Base-by-base conservation (phyloP, 768 basidiomycete genomes). In the Xerocomellus amylosporus region DNA sequence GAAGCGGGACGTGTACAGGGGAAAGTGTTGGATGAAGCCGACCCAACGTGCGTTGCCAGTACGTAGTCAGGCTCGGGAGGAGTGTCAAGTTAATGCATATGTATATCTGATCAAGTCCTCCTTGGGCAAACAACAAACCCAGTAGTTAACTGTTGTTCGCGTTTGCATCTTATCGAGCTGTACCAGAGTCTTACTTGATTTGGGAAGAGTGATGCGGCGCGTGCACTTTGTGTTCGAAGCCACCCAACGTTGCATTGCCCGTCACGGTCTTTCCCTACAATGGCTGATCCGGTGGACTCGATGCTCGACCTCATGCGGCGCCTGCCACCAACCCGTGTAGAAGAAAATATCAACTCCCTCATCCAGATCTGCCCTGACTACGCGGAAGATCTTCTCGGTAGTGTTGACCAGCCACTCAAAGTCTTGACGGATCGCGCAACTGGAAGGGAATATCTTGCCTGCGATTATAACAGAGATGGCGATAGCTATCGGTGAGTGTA, bases 231-330 rank as follows among this genome's bases (percentile, higher is more conserved):
- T 34, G 24, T 24, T 24, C 24, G 31, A 45, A 50, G 33, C 38
- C 34, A 44, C 38, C 34, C 37, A 26, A 46, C 56, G 19, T 20
- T n/a, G n/a, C n/a, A 36, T 24, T 22, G 28, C 28, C 9, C 34
- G 31, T 24, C 9, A 47, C 64, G 48, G n/a, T 50, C 31, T 41
- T 26, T 26, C 26, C 13, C 45, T 15, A 9, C 30, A 72, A 88
- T 88, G 88, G 77, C 79, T 45, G 91, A 93, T 72, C 77, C 88
- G 55, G 82, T 93, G 44, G 91, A 94, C 65, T 88, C 91, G 51
- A 93, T 96, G 86, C 86, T 98, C 38, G 96, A 98, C 75, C 83
- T 98, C 45, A 89, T 95, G 82, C 84, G 97, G 50, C 88, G 97
- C 15, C 81, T 98, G n/a, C 97, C 97, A 8, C 96, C 97, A 4